Percentiles rank a stretch among this genome's conserved stretches.
Evolutionary conservation across 495 filamentous ascomycete genomes (phyloP).

Genomic region (Friedmanniomyces simplex): DNA sequence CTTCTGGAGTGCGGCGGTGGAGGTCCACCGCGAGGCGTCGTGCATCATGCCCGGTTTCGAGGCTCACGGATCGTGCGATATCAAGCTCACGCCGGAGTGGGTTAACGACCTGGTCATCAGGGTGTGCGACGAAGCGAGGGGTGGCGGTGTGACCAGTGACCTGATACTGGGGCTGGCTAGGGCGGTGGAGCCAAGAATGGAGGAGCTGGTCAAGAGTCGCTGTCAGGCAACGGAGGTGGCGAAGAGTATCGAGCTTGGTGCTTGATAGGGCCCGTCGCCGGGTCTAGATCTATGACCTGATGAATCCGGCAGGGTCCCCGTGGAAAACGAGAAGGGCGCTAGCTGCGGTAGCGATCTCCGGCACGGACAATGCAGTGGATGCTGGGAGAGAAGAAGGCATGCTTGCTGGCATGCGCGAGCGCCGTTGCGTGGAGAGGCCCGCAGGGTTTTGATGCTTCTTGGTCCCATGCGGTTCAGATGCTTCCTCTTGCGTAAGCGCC

Average conservation of each 20-base stretch:
- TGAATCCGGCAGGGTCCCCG: too few species aligned
- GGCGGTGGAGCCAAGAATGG: not conserved
- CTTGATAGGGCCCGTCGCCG: not conserved
- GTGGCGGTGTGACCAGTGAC: not conserved
- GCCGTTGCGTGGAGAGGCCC: too few species aligned
- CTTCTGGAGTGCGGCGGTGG: not conserved
- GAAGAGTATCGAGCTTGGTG: not conserved
- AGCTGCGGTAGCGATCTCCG: too few species aligned
- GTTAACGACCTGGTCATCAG: constrained; percentile 8
- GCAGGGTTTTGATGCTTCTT: too few species aligned
- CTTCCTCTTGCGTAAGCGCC: too few species aligned
- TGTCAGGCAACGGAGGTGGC: not conserved
- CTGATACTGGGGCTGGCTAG: not conserved
- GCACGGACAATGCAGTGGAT: too few species aligned
- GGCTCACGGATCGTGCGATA: not conserved
- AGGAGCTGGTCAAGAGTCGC: not conserved
- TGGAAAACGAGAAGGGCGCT: too few species aligned
- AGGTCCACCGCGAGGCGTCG: constrained; percentile 10
- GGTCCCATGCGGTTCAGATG: too few species aligned
- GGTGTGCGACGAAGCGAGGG: not conserved
- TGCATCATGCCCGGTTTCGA: constrained; percentile 2
- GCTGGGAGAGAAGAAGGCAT: too few species aligned
- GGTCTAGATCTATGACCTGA: not conserved
- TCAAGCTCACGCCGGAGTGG: constrained; percentile 7
- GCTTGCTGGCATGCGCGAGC: too few species aligned